A percentile compares a stretch with the other conserved stretches of the same genome.
These are phyloP conservation scores for Cladophialophora bantiana DNA, from an alignment of 2,329 filamentous ascomycete species.

Conservation along the genomic window DNA sequence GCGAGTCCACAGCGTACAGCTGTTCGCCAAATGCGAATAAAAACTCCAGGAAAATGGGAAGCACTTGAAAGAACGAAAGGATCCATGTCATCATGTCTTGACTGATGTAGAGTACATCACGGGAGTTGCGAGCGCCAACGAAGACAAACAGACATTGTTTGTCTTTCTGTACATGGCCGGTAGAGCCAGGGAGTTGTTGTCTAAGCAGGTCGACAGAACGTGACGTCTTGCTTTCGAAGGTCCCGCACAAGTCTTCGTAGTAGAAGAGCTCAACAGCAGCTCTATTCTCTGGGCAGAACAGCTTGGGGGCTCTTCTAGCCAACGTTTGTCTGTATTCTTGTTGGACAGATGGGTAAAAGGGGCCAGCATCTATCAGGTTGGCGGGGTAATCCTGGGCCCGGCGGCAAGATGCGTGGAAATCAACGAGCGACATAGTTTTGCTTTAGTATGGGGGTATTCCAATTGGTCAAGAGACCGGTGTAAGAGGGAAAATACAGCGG, in stretches of 20 bases:
- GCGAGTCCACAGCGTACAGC: conserved; percentile 44
- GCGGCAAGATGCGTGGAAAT: conserved; percentile 22
- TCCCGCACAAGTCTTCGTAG: conserved; percentile 7
- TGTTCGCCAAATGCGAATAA: conserved; percentile 43
- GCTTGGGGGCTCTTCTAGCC: conserved; percentile 15
- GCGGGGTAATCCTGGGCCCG: conserved; percentile 26
- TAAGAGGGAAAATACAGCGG: too few species aligned
- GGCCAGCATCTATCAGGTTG: conserved; percentile 26
- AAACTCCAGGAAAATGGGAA: conserved; percentile 46
- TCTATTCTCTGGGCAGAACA: conserved; percentile 23
- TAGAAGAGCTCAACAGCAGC: conserved; percentile 30
- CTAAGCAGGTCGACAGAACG: conserved; percentile 22
- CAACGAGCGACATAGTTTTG: conserved; percentile 12
- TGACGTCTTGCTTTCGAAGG: conserved; percentile 17
- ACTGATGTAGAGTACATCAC: conserved; percentile 32
- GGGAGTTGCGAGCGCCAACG: conserved; percentile 30
- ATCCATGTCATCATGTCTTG: conserved; percentile 36
- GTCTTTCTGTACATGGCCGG: conserved; percentile 4
- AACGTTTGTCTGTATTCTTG: conserved; percentile 23
- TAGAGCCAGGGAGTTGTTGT: background rate
- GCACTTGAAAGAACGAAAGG: conserved; percentile 44
- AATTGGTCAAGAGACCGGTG: too few species aligned
- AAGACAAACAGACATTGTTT: conserved; percentile 23
- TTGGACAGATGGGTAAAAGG: conserved; percentile 18
- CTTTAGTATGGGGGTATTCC: too few species aligned